Evolutionary conservation across 1,284 basidiomycete genomes (phyloP), one percentile per base, ranked within the genome.

Genomic region (Irpex rosettiformis): DNA sequence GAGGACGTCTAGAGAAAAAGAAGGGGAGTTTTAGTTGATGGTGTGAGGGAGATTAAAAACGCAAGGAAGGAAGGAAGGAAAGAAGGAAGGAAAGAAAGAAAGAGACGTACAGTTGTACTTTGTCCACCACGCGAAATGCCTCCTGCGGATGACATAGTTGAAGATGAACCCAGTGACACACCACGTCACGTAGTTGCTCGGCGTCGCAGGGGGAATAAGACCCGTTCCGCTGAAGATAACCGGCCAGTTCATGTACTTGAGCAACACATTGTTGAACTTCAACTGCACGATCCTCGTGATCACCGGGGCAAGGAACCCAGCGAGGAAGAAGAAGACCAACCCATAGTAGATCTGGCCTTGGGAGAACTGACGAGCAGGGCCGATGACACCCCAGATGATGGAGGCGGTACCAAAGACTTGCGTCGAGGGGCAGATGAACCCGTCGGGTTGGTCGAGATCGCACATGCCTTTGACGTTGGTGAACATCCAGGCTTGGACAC

Each of bases 251-350:
- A 80, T 60, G 66, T 80, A 80, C 58, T 77, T 75, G 54, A 77
- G 66, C 67, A 73, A 72, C 22, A 72, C 72, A 66, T 77, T 77
- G 58, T 75, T 80, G 74, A 72, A 82, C 62, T 66, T 70, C 55
- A 71, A 69, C 48, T 73, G 70, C 61, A 81, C 69, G 43, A 76
- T 53, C 54, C 68, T 81, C 25, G 57, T 54, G 21, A 72, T 56
- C 24, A 77, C 18, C 0, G 84, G 84, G 37, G 72, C 71, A n/a
- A 77, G 33, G 21, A 79, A 74, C 22, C 84, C 85, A 53, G 83
- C 64, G 54, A 85, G 75, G 80, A 86, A 86, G 71, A 82, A 82
- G 77, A 79, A 82, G 56, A 76, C 64, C 24, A 81, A 69, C 0
- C 69, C 72, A 61, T 75, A 72, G 63, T 72, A 75, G 51, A 75